phyloP scores from a whole-genome alignment of 1,284 basidiomycete genomes.

The Athelia psychrophila region DNA sequence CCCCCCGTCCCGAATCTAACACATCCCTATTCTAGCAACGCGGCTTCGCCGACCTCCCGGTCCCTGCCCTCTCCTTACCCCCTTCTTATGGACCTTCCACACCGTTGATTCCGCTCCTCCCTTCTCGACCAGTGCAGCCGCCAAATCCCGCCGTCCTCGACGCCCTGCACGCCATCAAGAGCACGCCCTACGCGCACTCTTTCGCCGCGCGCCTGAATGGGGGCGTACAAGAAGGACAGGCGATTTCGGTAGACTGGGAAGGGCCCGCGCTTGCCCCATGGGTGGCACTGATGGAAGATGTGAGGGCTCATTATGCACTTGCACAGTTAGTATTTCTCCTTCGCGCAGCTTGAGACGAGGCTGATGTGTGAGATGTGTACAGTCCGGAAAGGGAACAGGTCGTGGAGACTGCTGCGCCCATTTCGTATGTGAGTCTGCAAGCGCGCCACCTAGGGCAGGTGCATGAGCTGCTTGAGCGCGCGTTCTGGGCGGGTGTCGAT shows the following conservation, averaged over 20 bases:
- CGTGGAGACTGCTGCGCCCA: conserved; percentile 43
- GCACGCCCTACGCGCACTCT: conserved; percentile 60
- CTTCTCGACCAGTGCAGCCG: conserved; percentile 18
- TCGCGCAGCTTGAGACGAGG: conserved; percentile 1
- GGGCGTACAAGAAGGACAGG: conserved; percentile 22
- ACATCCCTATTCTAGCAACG: conserved; percentile 30
- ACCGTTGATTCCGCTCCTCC: conserved; percentile 14
- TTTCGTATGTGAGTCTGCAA: conserved; percentile 61
- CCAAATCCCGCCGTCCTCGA: conserved; percentile 46
- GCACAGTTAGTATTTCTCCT: conserved; percentile 45
- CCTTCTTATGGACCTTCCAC: conserved; percentile 1
- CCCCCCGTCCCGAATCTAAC: neutral
- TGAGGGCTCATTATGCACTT: conserved; percentile 58
- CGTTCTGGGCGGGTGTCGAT: conserved; percentile 74
- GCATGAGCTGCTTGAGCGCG: conserved; percentile 60
- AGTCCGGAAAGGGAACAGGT: conserved; percentile 54
- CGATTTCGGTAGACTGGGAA: conserved; percentile 65
- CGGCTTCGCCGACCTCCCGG: conserved; percentile 22
- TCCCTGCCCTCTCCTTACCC: neutral
- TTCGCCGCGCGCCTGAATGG: conserved; percentile 62
- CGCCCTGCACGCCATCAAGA: conserved; percentile 50
- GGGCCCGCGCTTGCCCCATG: conserved; percentile 56
- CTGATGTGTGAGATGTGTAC: conserved; percentile 13
- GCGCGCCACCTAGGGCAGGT: conserved; percentile 62
- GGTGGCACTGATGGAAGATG: conserved; percentile 71